Evolutionary conservation across 192 early-diverging fungal species (phyloP).

Genomic region (Backusella liffmaniae): DNA sequence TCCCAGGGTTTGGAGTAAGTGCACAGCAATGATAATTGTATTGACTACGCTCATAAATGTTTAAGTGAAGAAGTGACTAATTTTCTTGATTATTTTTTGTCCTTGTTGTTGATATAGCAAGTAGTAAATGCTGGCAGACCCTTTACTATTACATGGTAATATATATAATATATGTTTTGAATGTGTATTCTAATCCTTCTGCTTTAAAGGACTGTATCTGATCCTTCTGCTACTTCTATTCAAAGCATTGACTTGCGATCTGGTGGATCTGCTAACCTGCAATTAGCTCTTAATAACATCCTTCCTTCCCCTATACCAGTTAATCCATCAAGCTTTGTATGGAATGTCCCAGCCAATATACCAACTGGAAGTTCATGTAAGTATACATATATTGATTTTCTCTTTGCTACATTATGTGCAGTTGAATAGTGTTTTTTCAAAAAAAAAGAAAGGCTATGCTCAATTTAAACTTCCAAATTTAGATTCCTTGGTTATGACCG

Average conservation of each 20-base stretch:
- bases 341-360: neutral
- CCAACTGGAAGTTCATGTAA: neutral
- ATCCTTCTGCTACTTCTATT: neutral
- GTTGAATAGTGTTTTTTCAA: neutral
- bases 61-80: neutral
- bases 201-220: neutral
- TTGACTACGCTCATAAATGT: neutral
- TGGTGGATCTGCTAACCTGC: conserved; percentile 1
- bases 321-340: neutral
- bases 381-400: neutral
- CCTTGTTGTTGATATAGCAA: neutral
- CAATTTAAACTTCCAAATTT: neutral
- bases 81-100: neutral
- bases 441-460: neutral
- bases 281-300: neutral
- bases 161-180: neutral
- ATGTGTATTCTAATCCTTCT: neutral
- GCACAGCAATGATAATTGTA: neutral
- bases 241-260: conserved; percentile 4
- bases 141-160: neutral
- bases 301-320: neutral
- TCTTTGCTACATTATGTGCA: neutral
- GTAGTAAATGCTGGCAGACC: neutral
- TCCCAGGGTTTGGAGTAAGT: neutral
- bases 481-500: conserved; percentile 3